A percentile compares a stretch with the other conserved stretches of the same genome.
These are phyloP conservation scores for Silene latifolia DNA, from an alignment of 148 eudicot genomes.

Conservation along the genomic window DNA sequence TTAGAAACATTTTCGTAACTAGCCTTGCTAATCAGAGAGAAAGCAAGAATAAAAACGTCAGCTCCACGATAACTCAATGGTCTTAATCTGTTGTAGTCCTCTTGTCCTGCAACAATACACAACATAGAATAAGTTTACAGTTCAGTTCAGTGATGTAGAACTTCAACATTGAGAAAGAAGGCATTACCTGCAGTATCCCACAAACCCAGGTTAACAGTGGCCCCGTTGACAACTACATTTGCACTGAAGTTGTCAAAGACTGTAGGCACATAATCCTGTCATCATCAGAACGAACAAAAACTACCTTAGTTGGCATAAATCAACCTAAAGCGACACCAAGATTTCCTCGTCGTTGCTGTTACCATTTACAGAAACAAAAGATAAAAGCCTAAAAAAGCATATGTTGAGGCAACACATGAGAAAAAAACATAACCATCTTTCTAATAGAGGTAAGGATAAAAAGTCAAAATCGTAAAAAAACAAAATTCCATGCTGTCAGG, in stretches of 20 bases:
- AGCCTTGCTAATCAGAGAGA: conserved; percentile 94
- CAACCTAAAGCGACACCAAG: neutral
- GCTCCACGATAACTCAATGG: conserved; percentile 99
- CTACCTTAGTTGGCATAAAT: neutral
- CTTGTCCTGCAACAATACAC: conserved; percentile 68
- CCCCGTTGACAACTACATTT: conserved; percentile 90
- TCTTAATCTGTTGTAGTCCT: conserved; percentile 97
- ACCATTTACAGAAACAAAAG: neutral
- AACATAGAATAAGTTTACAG: conserved; percentile 11
- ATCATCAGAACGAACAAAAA: conserved; percentile 15
- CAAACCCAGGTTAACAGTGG: conserved; percentile 83
- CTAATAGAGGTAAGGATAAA: too few species aligned
- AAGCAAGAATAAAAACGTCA: conserved; percentile 93
- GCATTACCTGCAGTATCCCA: conserved; percentile 97
- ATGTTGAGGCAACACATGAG: neutral
- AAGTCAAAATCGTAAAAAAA: too few species aligned
- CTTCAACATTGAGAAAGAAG: neutral
- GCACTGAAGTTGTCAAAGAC: conserved; percentile 99
- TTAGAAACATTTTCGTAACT: conserved; percentile 96
- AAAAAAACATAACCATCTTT: neutral
- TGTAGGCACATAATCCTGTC: conserved; percentile 97
- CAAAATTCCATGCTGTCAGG: too few species aligned
- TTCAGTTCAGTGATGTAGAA: neutral
- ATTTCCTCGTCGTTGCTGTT: neutral
- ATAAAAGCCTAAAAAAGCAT: neutral